These are phyloP conservation scores for Fusarium torreyae DNA, from an alignment of 2,329 filamentous ascomycete species.

Conservation along the genomic window DNA sequence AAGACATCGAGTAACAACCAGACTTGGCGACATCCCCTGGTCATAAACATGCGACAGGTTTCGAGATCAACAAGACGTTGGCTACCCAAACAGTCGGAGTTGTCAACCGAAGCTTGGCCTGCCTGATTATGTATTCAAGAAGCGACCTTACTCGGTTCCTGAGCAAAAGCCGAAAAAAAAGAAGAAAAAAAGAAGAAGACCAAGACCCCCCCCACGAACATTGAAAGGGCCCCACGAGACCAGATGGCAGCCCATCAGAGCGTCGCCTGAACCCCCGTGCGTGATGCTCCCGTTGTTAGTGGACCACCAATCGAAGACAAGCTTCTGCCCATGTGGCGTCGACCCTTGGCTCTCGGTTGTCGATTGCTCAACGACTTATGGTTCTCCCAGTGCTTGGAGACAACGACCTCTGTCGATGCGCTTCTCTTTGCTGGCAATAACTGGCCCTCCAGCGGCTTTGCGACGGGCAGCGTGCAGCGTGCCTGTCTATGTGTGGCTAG, in stretches of 20 bases:
- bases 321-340: constrained; percentile 50
- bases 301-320: constrained; percentile 51
- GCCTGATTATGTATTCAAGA: constrained; percentile 1
- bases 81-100: constrained; percentile 35
- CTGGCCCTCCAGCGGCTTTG: constrained; percentile 28
- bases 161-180: constrained; percentile 5
- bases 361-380: constrained; percentile 29
- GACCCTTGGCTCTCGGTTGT: constrained; percentile 46
- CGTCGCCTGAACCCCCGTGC: constrained; percentile 52
- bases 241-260: constrained; percentile 52
- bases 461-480: constrained; percentile 38
- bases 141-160: too few relatives aligned
- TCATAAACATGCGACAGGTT: constrained; percentile 23
- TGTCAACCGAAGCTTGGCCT: constrained; percentile 30
- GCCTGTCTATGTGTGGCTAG: constrained; percentile 40
- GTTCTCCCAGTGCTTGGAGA: constrained; percentile 18
- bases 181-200: background rate
- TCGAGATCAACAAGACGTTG: constrained; percentile 8
- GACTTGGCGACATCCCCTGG: background rate
- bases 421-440: constrained; percentile 23
- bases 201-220: constrained; percentile 2
- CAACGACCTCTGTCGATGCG: constrained; percentile 22
- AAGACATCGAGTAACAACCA: constrained; percentile 2
- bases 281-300: constrained; percentile 50
- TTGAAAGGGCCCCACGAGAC: constrained; percentile 32